Base-by-base conservation (phyloP, 768 basidiomycete genomes). In the Suillus lakei region DNA sequence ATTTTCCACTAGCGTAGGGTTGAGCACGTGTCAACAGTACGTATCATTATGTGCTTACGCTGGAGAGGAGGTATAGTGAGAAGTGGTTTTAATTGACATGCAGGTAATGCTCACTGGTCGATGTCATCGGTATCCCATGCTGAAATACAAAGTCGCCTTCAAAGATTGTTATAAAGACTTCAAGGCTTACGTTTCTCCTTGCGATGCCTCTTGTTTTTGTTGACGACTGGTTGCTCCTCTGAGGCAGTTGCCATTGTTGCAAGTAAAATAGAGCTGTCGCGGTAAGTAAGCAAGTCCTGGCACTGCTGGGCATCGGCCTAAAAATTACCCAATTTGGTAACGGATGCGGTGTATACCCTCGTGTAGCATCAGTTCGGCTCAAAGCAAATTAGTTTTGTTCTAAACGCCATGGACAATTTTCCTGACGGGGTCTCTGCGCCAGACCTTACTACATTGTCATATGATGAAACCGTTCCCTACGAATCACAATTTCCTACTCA, bases 91-190 rank as follows among this genome's bases (percentile, higher is more conserved):
- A 44, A 51, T 50, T 55, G 46, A 38, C 36, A 67, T 53, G 28
- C 34, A 50, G 59, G 59, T 34, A 51, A n/a, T 9, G 77, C 95
- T 89, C 76, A 97, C 95, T 98, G 96, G 84, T 98, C 93, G 78
- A 98, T 95, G 71, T 98, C 97, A 77, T 98, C 96, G 51, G 96
- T 98, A 74, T 99, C 97, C 97, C 97, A 99, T 73, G 96, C 97
- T 98, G 67, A 66, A 38, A 63, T 58, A 67, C 75, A 59, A 60
- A 53, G 55, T 62, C 72, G 66, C 51, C 30, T 51, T 59, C 50
- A 26, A 9, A 28, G 12, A 16, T 41, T 6, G 65, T 2, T 13
- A 2, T 16, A 28, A 23, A 18, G 4, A 32, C 18, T 23, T 26
- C 2, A 36, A 48, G 10, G 79, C 94, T 74, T 73, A 97, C 96